Evolutionary conservation across 768 basidiomycete genomes (phyloP), one percentile per base, ranked within the genome.

Genomic region (Pleurotus pulmonarius): DNA sequence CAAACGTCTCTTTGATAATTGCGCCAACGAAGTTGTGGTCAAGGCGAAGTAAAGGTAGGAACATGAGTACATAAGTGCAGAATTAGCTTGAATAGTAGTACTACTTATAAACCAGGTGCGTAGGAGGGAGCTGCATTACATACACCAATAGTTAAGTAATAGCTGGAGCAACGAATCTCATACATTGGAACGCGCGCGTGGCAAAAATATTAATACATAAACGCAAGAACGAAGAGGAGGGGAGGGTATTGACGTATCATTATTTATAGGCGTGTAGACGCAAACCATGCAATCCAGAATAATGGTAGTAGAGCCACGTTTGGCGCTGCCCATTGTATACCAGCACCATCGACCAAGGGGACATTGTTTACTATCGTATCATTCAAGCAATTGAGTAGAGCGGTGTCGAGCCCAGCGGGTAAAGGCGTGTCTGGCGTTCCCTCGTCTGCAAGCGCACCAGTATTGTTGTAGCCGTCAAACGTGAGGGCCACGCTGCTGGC

Each of bases 381-480:
- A 59, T 90, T 90, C 46, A 90, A 59, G 58, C 88, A 89, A 25
- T 67, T 59, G 39, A 88, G 62, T 6, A 88, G 69, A 1, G 64
- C 72, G 29, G 54, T 68, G 59, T 87, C 79, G n/a, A 85, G 72
- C 44, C 70, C 72, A 1, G 67, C 65, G 0, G 86, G 86, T 1
- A 90, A 70, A 0, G 84, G 75, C 0, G 78, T 71, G 56, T 81
- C 73, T 0, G 79, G 67, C 25, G 72, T 78, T 6, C 73, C 66
- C 20, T 81, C 71, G 1, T 66, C 61, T 39, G 66, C 68, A 24
- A 82, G 67, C 3, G 72, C 78, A 5, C 76, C 81, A 0, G 83
- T 83, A 59, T 88, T 79, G 62, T 88, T 87, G 64, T 88, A 88
- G 0, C 82, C 82, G 54, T 88, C 82, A 3, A 88, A 70, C 1